Evolutionary conservation across 2,329 filamentous ascomycete species (phyloP).

Genomic region (Sporothrix pallida): DNA sequence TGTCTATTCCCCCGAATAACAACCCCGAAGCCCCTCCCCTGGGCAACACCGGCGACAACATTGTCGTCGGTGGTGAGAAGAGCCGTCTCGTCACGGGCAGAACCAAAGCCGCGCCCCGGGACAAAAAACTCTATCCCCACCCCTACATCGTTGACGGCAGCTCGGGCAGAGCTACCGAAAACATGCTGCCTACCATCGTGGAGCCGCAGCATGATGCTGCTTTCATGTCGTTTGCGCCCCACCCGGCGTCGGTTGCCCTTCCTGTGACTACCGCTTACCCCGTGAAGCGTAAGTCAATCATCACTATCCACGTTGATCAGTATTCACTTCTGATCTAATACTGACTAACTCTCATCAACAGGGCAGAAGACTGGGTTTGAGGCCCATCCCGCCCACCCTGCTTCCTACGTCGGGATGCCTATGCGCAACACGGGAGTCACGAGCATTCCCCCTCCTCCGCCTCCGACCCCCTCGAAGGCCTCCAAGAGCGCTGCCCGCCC

Average conservation of each 20-base stretch:
- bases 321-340: neutral
- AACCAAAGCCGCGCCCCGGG: neutral
- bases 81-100: neutral
- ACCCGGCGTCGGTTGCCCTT: too few relatives aligned
- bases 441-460: constrained; percentile 8
- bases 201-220: neutral
- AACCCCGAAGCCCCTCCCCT: neutral
- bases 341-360: neutral
- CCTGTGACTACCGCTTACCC: neutral
- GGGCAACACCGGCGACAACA: constrained; percentile 1
- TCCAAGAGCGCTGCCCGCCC: neutral
- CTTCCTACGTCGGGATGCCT: neutral
- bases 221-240: too few relatives aligned
- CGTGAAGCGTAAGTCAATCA: neutral
- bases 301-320: neutral
- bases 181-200: neutral
- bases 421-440: constrained; percentile 1
- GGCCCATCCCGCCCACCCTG: neutral
- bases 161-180: too few relatives aligned
- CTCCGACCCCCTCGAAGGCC: neutral
- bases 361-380: constrained; percentile 14
- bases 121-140: neutral
- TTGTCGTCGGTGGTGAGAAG: neutral
- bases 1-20: neutral
- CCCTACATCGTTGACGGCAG: too few relatives aligned